Base-by-base conservation (phyloP, 2,329 filamentous ascomycete species). In the Clarireedia monteithiana region DNA sequence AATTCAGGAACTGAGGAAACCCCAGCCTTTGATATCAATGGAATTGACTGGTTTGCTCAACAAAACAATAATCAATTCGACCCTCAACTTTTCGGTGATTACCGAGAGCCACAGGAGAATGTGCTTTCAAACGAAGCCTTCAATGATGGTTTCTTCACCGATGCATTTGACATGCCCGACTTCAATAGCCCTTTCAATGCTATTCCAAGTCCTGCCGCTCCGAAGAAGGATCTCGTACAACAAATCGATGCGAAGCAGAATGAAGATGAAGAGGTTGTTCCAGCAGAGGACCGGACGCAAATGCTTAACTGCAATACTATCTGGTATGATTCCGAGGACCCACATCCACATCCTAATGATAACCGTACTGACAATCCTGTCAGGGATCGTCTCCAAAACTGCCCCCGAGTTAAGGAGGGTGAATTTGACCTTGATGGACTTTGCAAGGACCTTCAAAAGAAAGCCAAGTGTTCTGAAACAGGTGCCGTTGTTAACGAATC, bases 351-450 rank as follows among this genome's bases (percentile, higher is more conserved):
- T 24, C 6, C 9, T 42, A 34, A 49, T 10, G 36, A 27, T 40
- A 47, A 15, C 48, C 6, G 39, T 39, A 47, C 26, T 30, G 23
- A n/a, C 27, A 50, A 44, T 59, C 45, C 47, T 42, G 50, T 56
- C 68, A 96, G 92, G 94, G 91, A 96, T 72, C 90, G 89, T 73
- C 73, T 96, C 23, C 89, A 95, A 74, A 83, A 81, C 38, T 95
- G 91, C 71, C 85, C 90, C 58, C 91, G 88, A 69, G 94, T 95
- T 64, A 88, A 91, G 68, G 88, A 83, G 57, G 91, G 91, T 64
- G 91, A 95, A 64, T 90, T 97, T 62, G 94, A 99, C 63, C 86
- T 99, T 49, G 94, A 99, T 68, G 85, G 86, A 36, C 80, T 99
- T 24, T 99, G 94, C 74, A 88, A 87, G 4, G 91, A 99, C 69